Evolutionary conservation across 192 early-diverging fungal species (phyloP).

Genomic region (Piromyces sp.): DNA sequence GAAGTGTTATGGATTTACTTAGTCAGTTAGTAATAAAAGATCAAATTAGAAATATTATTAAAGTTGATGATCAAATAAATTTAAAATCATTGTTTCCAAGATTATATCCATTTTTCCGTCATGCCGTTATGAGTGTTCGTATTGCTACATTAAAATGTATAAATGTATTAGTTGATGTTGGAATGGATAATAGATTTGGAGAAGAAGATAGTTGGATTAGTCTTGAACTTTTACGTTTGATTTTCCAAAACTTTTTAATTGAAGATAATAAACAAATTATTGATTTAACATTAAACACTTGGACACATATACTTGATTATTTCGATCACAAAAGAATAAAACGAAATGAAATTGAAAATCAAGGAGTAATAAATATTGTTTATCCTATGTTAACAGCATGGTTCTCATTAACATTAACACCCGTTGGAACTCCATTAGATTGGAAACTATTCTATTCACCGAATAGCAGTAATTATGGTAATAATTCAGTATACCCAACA

Average conservation of each 20-base stretch:
- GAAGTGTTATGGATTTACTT: slow-evolving; percentile 80
- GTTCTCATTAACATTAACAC: slow-evolving; percentile 65
- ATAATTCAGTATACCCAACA: slow-evolving; percentile 10
- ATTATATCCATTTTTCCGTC: slow-evolving; percentile 86
- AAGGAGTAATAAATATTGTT: background rate
- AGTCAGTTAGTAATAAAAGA: slow-evolving; percentile 52
- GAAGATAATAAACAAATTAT: slow-evolving; percentile 37
- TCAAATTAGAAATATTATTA: slow-evolving; percentile 14
- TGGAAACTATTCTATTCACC: slow-evolving; percentile 17
- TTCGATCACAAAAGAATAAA: background rate
- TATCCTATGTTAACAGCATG: slow-evolving; percentile 14
- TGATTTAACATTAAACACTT: slow-evolving; percentile 37
- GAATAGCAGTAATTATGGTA: slow-evolving; percentile 8
- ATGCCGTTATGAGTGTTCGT: slow-evolving; percentile 71
- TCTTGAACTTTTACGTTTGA: slow-evolving; percentile 42
- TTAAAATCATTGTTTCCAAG: slow-evolving; percentile 60
- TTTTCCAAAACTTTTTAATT: slow-evolving; percentile 84
- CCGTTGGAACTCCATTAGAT: slow-evolving; percentile 65
- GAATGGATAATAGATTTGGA: background rate
- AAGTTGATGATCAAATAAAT: slow-evolving; percentile 5
- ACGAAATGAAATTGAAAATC: background rate
- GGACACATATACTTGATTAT: slow-evolving; percentile 36
- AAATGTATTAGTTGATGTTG: slow-evolving; percentile 14
- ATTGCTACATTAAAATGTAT: slow-evolving; percentile 40
- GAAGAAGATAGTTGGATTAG: slow-evolving; percentile 37